Evolutionary conservation across 192 early-diverging fungal species (phyloP).

Genomic region (Umbelopsis isabellina): DNA sequence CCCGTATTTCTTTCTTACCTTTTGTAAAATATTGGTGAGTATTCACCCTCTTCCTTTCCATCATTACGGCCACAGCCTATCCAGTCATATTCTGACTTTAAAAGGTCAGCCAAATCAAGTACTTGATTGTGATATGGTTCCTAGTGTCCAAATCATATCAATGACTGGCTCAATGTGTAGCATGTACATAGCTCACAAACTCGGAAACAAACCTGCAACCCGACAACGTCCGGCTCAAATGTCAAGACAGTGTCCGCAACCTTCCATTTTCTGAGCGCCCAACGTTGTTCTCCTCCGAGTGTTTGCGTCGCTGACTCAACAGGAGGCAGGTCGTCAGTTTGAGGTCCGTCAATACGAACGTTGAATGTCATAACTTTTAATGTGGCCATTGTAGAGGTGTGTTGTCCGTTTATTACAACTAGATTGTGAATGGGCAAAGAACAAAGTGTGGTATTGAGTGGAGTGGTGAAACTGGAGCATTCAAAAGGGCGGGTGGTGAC

Average conservation of each 20-base stretch:
- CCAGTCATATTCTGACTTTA: slow-evolving; percentile 38
- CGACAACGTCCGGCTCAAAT: slow-evolving; percentile 40
- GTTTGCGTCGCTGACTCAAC: background rate
- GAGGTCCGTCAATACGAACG: slow-evolving; percentile 34
- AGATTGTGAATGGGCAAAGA: background rate
- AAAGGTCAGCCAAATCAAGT: slow-evolving; percentile 28
- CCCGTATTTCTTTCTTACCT: slow-evolving; percentile 17
- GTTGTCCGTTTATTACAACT: background rate
- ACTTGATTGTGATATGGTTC: slow-evolving; percentile 43
- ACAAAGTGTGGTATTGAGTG: background rate
- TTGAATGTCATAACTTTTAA: slow-evolving; percentile 38
- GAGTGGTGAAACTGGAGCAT: background rate
- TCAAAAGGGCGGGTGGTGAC: background rate
- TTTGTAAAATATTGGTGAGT: slow-evolving; percentile 44
- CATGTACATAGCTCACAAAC: background rate
- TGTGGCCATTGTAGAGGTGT: background rate
- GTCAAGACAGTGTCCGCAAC: slow-evolving; percentile 38
- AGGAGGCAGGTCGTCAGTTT: background rate
- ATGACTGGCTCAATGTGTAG: background rate
- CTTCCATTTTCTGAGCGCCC: slow-evolving; percentile 40
- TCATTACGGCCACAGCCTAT: slow-evolving; percentile 39
- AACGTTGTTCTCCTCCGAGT: slow-evolving; percentile 31
- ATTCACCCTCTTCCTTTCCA: slow-evolving; percentile 40
- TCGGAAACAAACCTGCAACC: slow-evolving; percentile 33
- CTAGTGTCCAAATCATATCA: slow-evolving; percentile 14